A percentile compares a stretch with the other conserved stretches of the same genome.
phyloP scores from a whole-genome alignment of 176 grass and related monocot genomes.

The Pontederia paniculata region DNA sequence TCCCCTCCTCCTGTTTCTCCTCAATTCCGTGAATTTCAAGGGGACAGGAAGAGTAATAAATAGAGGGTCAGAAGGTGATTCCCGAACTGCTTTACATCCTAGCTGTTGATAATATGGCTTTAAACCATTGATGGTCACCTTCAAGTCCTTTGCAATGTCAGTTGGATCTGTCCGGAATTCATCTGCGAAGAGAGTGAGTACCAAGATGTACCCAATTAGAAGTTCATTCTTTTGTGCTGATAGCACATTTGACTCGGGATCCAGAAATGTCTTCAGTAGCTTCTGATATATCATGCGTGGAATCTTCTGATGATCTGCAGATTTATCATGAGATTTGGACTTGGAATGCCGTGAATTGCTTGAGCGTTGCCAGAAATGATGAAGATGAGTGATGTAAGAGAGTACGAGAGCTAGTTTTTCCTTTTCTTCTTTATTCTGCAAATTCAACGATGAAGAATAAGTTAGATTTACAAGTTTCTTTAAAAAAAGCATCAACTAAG shows the following conservation, averaged over 20 bases:
- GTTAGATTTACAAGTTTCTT: too few relatives aligned
- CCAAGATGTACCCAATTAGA: constrained; percentile 75
- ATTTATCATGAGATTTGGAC: constrained; percentile 13
- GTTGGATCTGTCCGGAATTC: constrained; percentile 40
- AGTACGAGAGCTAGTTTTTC: constrained; percentile 64
- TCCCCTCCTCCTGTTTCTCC: constrained; percentile 16
- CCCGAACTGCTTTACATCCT: constrained; percentile 37
- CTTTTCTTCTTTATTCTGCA: constrained; percentile 45
- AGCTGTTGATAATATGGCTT: constrained; percentile 72
- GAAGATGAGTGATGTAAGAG: constrained; percentile 77
- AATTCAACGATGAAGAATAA: constrained; percentile 11
- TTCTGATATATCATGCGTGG: constrained; percentile 43
- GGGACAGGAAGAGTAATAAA: constrained; percentile 50
- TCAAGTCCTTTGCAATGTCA: constrained; percentile 69
- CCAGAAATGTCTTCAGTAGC: constrained; percentile 43
- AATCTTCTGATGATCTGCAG: constrained; percentile 14
- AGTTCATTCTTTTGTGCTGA: constrained; percentile 68
- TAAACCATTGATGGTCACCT: constrained; percentile 44
- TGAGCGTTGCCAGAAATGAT: constrained; percentile 33
- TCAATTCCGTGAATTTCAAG: constrained; percentile 38
- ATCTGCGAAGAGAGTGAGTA: constrained; percentile 74
- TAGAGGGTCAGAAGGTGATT: constrained; percentile 5
- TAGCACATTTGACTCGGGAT: constrained; percentile 30
- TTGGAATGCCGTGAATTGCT: constrained; percentile 13
- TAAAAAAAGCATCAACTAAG: too few relatives aligned